Percentiles rank a stretch among this genome's conserved stretches.
Evolutionary conservation across 345 rosid genomes (phyloP).

Genomic region (Bruguiera parviflora): DNA sequence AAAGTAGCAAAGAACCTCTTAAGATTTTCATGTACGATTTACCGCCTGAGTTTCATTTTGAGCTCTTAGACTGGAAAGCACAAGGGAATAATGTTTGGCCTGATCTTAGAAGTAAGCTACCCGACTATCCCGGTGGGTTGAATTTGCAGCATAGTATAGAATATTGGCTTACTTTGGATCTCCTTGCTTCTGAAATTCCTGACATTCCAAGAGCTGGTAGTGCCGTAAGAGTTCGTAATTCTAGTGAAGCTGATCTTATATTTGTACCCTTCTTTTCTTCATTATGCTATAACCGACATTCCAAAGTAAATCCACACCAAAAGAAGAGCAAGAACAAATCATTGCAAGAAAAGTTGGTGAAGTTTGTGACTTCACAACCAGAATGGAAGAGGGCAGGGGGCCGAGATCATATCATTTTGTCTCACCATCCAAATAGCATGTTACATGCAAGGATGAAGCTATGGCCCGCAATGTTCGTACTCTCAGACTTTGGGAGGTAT

Average conservation of each 20-base stretch:
- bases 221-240: conserved; percentile 70
- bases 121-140: conserved; percentile 81
- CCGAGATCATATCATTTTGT: conserved; percentile 66
- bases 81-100: conserved; percentile 69
- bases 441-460: conserved; percentile 67
- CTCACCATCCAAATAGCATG: conserved; percentile 98
- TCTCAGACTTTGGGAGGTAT: conserved; percentile 92
- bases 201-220: conserved; percentile 41
- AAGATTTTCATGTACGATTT: conserved; percentile 90
- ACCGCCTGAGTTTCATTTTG: conserved; percentile 84
- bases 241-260: conserved; percentile 76
- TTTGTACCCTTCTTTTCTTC: conserved; percentile 94
- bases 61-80: conserved; percentile 67
- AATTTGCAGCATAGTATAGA: conserved; percentile 95
- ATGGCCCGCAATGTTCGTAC: conserved; percentile 75
- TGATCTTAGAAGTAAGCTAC: conserved; percentile 50
- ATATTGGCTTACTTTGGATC: conserved; percentile 90
- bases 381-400: conserved; percentile 88
- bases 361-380: conserved; percentile 46
- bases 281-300: conserved; percentile 66
- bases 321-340: conserved; percentile 57
- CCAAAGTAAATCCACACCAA: conserved; percentile 56
- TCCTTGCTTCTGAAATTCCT: conserved; percentile 65
- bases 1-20: conserved; percentile 31
- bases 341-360: conserved; percentile 68